A percentile compares a stretch with the other conserved stretches of the same genome.
Conservation (phyloP, 1,284 basidiomycete genomes). For the Boletus sp. region DNA sequence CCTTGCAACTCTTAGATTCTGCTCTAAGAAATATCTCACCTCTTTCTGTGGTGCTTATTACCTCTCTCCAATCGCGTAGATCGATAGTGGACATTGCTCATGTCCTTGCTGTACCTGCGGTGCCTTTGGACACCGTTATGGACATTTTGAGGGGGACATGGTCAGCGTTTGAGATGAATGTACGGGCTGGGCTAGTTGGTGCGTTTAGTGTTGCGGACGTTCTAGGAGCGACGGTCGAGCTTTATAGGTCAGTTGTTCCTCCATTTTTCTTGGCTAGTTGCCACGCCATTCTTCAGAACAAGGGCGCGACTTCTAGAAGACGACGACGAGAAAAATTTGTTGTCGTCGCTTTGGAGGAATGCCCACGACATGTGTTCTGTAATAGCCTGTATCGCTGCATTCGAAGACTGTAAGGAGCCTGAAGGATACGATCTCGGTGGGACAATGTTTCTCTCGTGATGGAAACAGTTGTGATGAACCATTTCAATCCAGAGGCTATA, state of each 20-base stretch:
- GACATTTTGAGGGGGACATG: slow-evolving; percentile 44
- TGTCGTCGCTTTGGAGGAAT: slow-evolving; percentile 48
- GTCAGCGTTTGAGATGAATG: slow-evolving; percentile 38
- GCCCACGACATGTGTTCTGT: slow-evolving; percentile 64
- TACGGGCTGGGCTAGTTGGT: slow-evolving; percentile 33
- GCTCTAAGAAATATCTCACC: slow-evolving; percentile 18
- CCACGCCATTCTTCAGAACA: slow-evolving; percentile 31
- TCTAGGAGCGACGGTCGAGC: slow-evolving; percentile 51
- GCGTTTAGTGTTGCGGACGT: slow-evolving; percentile 40
- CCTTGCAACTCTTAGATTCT: slow-evolving; percentile 15
- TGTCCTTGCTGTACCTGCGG: slow-evolving; percentile 40
- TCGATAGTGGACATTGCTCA: slow-evolving; percentile 55
- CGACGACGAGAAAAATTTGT: slow-evolving; percentile 37
- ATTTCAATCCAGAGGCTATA: slow-evolving; percentile 46
- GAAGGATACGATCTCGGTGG: slow-evolving; percentile 60
- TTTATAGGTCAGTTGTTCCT: slow-evolving; percentile 46
- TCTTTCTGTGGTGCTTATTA: slow-evolving; percentile 37
- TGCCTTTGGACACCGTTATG: slow-evolving; percentile 38
- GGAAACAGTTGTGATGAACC: slow-evolving; percentile 4
- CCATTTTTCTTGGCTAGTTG: slow-evolving; percentile 1
- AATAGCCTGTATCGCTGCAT: slow-evolving; percentile 53
- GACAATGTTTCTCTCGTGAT: slow-evolving; percentile 5
- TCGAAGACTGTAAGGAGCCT: slow-evolving; percentile 61
- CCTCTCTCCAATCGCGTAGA: slow-evolving; percentile 43
- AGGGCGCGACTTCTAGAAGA: slow-evolving; percentile 33